Base-by-base conservation (phyloP, 139 green algal genomes). In the Coccomyxa sp. region DNA sequence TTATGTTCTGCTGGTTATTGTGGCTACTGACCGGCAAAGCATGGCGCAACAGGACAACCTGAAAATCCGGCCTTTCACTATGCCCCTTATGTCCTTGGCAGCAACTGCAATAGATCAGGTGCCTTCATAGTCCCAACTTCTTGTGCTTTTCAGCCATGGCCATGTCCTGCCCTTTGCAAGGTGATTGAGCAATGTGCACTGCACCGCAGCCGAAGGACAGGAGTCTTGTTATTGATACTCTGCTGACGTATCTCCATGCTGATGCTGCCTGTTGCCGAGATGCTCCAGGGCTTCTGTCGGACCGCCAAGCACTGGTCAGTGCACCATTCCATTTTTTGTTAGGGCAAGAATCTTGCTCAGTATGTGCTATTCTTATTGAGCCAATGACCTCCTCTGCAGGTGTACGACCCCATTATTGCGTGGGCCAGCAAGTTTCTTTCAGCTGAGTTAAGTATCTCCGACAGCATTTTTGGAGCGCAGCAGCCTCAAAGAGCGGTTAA, bases 41-140 rank as follows among this genome's bases (percentile, higher is more conserved):
- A 21, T 83, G 28, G 16, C 45, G 17, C 58, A 14, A 67, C 84
- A 91, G 86, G 77, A 88, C 58, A 58, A 58, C 0, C 75, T 68
- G 7, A 79, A 78, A n/a, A 88, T 97, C 51, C 83, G 91, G 77
- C 89, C 93, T 45, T 92, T 94, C 85, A 95, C 94, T n/a, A 99
- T 99, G 96, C 96, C 96, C 4, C 85, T 99, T 10, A 99, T 96
- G 93, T 92, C 90, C 63, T 87, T 99, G 28, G 92, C 91, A 63
- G 90, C 94, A n/a, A 98, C 95, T 13, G 93, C 96, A 0, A 92
- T 98, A 30, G 96, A 99, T 82, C 89, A 95, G 88, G 90, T 91
- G 75, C 63, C 18, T 51, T 51, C 3, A 51, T 51, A 7, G 18
- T 28, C 63, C 10, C 63, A 25, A 71, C 63, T 25, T 28, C 63